Base-by-base conservation (phyloP, 345 rosid genomes). In the Cardamine occulta region DNA sequence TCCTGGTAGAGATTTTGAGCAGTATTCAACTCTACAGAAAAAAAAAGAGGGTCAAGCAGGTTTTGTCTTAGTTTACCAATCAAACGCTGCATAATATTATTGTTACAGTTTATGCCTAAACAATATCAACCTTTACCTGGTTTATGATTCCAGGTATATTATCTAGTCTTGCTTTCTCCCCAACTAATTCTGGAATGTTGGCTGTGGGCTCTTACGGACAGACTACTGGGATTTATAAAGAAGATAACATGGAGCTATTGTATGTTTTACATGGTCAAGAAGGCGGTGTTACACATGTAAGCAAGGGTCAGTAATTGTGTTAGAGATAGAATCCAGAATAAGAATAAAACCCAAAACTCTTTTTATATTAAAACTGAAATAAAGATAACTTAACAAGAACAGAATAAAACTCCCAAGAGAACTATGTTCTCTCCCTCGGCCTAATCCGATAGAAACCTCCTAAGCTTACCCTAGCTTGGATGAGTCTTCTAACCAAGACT, bases 11-110 rank as follows among this genome's bases (percentile, higher is more conserved):
- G 99, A 92, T 78, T 92, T 88, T 59, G 68, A 76, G 40, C 89
- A 85, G 61, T 82, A 86, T 82, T 87, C 97, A 37, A 95, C 94
- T 12, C 65, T 87, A 58, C 87, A 92, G 72, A 88, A 88, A 81
- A 88, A 90, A 19, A 92, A 92, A 83, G 97, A 95, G 42, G 98
- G 99, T 54, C 99, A 95, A 82, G 81, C 93, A 71, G 98, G 99
- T 90, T 5, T n/a, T 39, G 65, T 58, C 52, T 17, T 68, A 37
- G 23, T 39, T 39, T 29, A n/a, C 31, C 52, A 42, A 48, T 40
- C 44, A 8, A 9, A 66, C 3, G 2, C 29, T 66, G 73, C 40
- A 31, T 51, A 42, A 8, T 56, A n/a, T n/a, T 54, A 48, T 7
- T n/a, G 12, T 12, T 47, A 39, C 26, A 72, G 63, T 1, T 11